Conservation (phyloP, 169 alveolate species). For the Cryptosporidium xiaoi region DNA sequence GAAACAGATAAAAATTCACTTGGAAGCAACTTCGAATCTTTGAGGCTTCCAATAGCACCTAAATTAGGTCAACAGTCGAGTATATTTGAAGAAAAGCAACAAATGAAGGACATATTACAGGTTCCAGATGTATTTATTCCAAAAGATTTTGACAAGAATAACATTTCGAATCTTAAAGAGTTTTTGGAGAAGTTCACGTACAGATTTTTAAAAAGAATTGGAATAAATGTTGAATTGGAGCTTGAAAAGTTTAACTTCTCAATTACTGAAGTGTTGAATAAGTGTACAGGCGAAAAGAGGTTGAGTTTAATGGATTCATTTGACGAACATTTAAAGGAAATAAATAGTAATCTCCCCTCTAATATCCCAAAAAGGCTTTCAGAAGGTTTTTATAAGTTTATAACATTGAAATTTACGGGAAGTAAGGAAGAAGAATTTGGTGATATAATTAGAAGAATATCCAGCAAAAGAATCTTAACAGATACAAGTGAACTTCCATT, state of each 20-base stretch:
- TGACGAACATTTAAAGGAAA: neutral
- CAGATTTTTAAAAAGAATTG: conserved; percentile 33
- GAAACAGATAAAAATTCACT: conserved; percentile 23
- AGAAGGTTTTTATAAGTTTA: conserved; percentile 24
- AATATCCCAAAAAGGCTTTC: conserved; percentile 20
- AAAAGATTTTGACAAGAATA: neutral
- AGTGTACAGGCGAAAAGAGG: neutral
- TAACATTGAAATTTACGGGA: conserved; percentile 30
- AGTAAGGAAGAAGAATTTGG: conserved; percentile 46
- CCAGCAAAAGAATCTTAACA: conserved; percentile 38
- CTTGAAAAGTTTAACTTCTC: conserved; percentile 23
- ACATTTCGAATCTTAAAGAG: neutral
- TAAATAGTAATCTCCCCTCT: neutral
- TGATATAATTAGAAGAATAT: conserved; percentile 19
- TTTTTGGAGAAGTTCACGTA: conserved; percentile 7
- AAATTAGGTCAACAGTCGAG: conserved; percentile 14
- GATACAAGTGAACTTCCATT: conserved; percentile 41
- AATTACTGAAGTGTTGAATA: neutral
- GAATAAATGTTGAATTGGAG: neutral
- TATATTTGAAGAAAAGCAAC: neutral
- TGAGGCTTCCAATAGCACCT: conserved; percentile 40
- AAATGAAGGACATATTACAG: neutral
- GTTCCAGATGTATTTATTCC: conserved; percentile 35
- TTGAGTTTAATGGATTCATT: conserved; percentile 5
- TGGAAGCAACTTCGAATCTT: conserved; percentile 20